Evolutionary conservation across 2,329 filamentous ascomycete species (phyloP).

Genomic region (Claviceps pusilla): DNA sequence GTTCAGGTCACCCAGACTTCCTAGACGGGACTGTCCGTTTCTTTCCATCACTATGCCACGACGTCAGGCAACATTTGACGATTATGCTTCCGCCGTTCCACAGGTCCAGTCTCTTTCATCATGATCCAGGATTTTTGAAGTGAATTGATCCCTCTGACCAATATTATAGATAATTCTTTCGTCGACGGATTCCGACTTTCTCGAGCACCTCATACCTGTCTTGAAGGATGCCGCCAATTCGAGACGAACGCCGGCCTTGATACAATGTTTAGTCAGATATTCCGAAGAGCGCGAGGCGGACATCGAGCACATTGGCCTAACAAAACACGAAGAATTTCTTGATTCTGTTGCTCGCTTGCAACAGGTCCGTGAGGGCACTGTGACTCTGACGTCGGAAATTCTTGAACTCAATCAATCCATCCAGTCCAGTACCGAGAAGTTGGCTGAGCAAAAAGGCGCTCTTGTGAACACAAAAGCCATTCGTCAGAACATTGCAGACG

Average conservation of each 20-base stretch:
- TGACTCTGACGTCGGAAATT: constrained; percentile 78
- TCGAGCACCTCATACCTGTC: constrained; percentile 88
- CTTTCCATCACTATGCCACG: constrained; percentile 24
- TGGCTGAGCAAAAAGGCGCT: constrained; percentile 87
- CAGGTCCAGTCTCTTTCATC: constrained; percentile 19
- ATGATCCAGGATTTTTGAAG: too few relatives aligned
- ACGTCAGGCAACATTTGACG: constrained; percentile 29
- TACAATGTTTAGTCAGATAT: constrained; percentile 57
- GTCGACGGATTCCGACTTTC: constrained; percentile 80
- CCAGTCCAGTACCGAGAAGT: constrained; percentile 81
- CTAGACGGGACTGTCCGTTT: background rate
- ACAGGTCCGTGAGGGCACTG: constrained; percentile 77
- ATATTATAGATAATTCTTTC: constrained; percentile 68
- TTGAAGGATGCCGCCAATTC: constrained; percentile 77
- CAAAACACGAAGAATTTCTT: constrained; percentile 93
- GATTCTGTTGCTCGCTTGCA: constrained; percentile 89
- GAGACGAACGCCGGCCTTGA: constrained; percentile 56
- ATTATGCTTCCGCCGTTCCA: constrained; percentile 31
- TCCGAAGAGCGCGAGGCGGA: constrained; percentile 76
- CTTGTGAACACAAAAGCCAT: constrained; percentile 85
- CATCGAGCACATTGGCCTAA: constrained; percentile 87
- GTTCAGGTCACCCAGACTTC: background rate
- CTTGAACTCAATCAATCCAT: constrained; percentile 87
- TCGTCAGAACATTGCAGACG: constrained; percentile 89
- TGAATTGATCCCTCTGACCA: constrained; percentile 2